phyloP scores from a whole-genome alignment of 768 basidiomycete genomes.

The Leucocoprinus sp. region DNA sequence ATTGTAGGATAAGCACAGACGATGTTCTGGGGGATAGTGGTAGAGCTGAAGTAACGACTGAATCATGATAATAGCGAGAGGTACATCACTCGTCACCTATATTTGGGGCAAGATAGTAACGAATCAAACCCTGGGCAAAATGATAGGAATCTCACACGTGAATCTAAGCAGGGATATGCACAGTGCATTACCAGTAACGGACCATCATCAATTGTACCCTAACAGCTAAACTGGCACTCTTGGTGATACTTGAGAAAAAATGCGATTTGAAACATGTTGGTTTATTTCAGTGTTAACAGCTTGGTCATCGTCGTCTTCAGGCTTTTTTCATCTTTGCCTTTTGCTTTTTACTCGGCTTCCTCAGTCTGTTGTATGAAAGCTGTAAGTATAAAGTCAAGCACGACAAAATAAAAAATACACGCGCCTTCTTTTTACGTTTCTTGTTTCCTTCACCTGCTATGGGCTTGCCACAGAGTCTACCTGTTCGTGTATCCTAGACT shows the following conservation, averaged over 20 bases:
- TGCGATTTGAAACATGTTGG: constrained; percentile 81
- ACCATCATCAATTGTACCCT: constrained; percentile 82
- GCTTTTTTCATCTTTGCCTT: constrained; percentile 51
- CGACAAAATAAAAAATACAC: neutral
- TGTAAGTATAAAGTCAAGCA: constrained; percentile 11
- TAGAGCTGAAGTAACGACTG: too few relatives aligned
- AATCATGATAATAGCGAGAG: too few relatives aligned
- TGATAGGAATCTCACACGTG: constrained; percentile 13
- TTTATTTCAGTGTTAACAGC: constrained; percentile 80
- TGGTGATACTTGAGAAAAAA: constrained; percentile 95
- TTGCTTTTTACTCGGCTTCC: constrained; percentile 36
- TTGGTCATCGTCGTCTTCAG: constrained; percentile 40
- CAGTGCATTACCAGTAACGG: constrained; percentile 70
- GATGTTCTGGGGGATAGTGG: too few relatives aligned
- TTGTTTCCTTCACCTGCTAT: constrained; percentile 47
- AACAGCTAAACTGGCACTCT: constrained; percentile 67
- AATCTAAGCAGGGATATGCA: neutral
- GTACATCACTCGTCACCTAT: constrained; percentile 9
- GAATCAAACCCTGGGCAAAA: constrained; percentile 13
- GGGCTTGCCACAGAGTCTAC: too few relatives aligned
- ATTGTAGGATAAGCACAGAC: too few relatives aligned
- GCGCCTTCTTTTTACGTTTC: constrained; percentile 69
- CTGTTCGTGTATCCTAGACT: too few relatives aligned
- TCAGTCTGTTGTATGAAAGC: constrained; percentile 23
- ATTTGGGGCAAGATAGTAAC: constrained; percentile 15